Evolutionary conservation across 768 basidiomycete genomes (phyloP), one percentile per base, ranked within the genome.

Genomic region (Inosperma sp.): DNA sequence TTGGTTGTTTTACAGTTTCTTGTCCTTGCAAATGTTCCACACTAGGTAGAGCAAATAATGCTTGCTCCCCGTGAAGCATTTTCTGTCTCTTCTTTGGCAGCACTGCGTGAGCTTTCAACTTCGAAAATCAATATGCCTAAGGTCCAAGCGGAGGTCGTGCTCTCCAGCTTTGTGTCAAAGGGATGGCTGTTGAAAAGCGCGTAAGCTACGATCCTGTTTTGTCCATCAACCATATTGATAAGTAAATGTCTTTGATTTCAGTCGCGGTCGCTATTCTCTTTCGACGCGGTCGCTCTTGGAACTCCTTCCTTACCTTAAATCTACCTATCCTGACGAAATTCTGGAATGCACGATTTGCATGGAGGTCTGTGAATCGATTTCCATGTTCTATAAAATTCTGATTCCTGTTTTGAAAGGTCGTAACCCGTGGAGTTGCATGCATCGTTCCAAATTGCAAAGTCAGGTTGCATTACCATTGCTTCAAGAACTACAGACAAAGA

Each of bases 1-100:
- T 9, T 41, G n/a, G 13, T 17, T 22, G 22, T 22, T 34, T 36
- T 40, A 16, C 26, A 16, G 23, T 43, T 46, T 16, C 31, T 30
- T 37, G 12, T 3, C 17, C 1, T 21, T 19, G 19, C 40, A 51
- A 33, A 23, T 26, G n/a, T 10, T 3, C 48, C 26, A n/a, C 17
- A 19, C 4, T 58, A 94, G 92, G 77, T 94, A 33, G 88, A 93
- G 60, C 85, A 87, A 67, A 93, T 95, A 58, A 86, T 93, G 79
- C 73, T 84, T 14, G 88, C 91, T 6, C 82, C 88, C 5, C 75
- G 76, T 34, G 81, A 85, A 60, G 71, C 85, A 0, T 95, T 76
- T 64, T 91, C 84, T 14, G 76, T 91, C 9, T 85, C 87, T 0
- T 89, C 88, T 4, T 68, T 88, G 21, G 83, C 81, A 2, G 90